phyloP scores from a whole-genome alignment of 805 yeast genomes.

The Kazachstania psychrophila region DNA sequence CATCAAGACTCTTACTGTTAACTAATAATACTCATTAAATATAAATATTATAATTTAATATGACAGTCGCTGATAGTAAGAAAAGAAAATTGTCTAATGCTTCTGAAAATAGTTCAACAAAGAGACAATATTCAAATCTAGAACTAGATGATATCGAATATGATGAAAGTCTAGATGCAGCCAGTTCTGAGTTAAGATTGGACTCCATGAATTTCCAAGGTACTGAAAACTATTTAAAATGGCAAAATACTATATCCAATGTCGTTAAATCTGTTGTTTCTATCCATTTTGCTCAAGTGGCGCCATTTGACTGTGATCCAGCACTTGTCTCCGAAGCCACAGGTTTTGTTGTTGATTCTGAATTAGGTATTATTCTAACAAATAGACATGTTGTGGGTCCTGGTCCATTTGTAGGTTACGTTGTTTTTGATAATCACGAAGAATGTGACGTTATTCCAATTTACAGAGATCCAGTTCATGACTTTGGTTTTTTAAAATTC shows the following conservation, averaged over 20 bases:
- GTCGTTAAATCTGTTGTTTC: constrained; percentile 85
- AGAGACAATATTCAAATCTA: neutral
- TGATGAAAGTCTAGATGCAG: neutral
- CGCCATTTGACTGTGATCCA: constrained; percentile 76
- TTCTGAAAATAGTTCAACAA: neutral
- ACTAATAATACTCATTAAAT: too few species aligned
- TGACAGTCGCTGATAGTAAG: neutral
- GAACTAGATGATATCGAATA: neutral
- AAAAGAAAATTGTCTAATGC: constrained; percentile 4
- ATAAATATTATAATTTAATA: neutral
- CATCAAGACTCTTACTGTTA: too few species aligned
- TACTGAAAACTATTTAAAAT: constrained; percentile 34
- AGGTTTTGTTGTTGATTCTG: constrained; percentile 84
- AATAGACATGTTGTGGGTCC: constrained; percentile 94
- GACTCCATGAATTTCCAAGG: constrained; percentile 1
- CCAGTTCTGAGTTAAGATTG: neutral
- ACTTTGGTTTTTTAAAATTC: constrained; percentile 80
- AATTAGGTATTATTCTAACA: constrained; percentile 74
- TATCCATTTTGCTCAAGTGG: constrained; percentile 79
- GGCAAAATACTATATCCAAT: constrained; percentile 74
- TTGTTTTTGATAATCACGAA: constrained; percentile 89
- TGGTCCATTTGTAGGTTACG: constrained; percentile 88
- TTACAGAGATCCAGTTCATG: constrained; percentile 91
- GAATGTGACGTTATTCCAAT: constrained; percentile 80
- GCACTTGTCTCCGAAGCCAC: constrained; percentile 86